Percentiles rank a stretch among this genome's conserved stretches.
Conservation (phyloP, 2,329 filamentous ascomycete species). For the Diplodia scrobiculata region DNA sequence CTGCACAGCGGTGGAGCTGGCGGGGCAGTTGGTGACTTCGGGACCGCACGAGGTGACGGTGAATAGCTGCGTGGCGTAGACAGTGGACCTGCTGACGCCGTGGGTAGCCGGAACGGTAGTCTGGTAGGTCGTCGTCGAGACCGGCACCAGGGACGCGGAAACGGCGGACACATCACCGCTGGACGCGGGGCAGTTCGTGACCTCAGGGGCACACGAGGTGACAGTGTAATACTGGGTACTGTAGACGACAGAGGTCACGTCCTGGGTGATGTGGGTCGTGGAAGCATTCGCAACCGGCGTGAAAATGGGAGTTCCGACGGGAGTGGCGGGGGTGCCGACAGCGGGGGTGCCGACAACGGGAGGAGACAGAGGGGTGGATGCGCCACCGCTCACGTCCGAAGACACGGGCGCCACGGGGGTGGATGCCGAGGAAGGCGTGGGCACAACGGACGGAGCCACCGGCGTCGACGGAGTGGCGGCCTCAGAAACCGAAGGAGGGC, state of each 20-base stretch:
- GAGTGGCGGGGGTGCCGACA: neutral
- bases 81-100: constrained; percentile 7
- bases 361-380: constrained; percentile 3
- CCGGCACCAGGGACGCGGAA: neutral
- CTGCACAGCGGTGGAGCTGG: constrained; percentile 17
- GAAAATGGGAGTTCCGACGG: neutral
- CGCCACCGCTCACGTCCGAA: constrained; percentile 10
- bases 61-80: constrained; percentile 21
- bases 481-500: constrained; percentile 14
- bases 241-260: constrained; percentile 20
- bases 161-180: constrained; percentile 25
- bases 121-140: neutral
- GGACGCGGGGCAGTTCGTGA: constrained; percentile 33
- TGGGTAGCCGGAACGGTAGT: constrained; percentile 8
- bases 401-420: constrained; percentile 1
- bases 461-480: constrained; percentile 10
- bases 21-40: constrained; percentile 25
- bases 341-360: constrained; percentile 1
- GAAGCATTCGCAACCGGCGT: neutral
- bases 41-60: constrained; percentile 25
- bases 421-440: constrained; percentile 10
- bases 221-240: constrained; percentile 18
- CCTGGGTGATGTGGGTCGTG: constrained; percentile 12
- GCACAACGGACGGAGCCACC: neutral
- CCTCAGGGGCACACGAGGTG: constrained; percentile 9